Evolutionary conservation across 2,329 filamentous ascomycete genomes (phyloP), one percentile per base, ranked within the genome.

Genomic region (Alternaria dauci): DNA sequence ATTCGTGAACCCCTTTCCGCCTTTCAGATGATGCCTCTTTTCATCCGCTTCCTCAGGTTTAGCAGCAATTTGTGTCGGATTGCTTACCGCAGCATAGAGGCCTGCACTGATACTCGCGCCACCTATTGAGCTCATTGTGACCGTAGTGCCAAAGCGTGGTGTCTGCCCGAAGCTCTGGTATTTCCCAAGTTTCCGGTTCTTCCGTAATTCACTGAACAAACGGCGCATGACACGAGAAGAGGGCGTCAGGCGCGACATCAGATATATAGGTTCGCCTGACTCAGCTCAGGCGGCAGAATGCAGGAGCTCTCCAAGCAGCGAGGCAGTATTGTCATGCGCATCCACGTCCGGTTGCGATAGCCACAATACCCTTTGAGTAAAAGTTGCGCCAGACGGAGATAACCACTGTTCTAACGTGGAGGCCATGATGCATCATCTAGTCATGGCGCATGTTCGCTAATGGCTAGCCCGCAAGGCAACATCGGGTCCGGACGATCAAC

Each of bases 1-100:
- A 72, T 87, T 87, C n/a, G 73, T 72, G 68, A 86, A 87, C 5
- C 85, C 85, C 58, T 83, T 85, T 12, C 83, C 83, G 64, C 81
- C 69, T 69, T 83, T 82, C 57, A 81, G 71, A 77, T 87, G 85
- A 78, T 87, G 85, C 39, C 70, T 69, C 67, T 83, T 81, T 16
- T 79, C 78, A 42, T 78, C 77, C 8, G 81, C 79, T 42, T 83
- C 80, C 53, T 82, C 78, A 0, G 84, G 84, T 43, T 73, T 70
- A n/a, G 76, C 70, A n/a, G 76, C 76, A 5, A 76, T 68, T 41
- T 77, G 73, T 8, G 76, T 67, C 5, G 81, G 78, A 16, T 76
- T 77, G 28, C 77, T 78, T 9, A 81, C 76, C 7, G 76, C 74
- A n/a, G 81, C 80, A 57, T 80, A 79, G 26, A 82, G 69, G 5